phyloP scores from a whole-genome alignment of 1,284 basidiomycete genomes.

The Sanghuangporus sanghuang region DNA sequence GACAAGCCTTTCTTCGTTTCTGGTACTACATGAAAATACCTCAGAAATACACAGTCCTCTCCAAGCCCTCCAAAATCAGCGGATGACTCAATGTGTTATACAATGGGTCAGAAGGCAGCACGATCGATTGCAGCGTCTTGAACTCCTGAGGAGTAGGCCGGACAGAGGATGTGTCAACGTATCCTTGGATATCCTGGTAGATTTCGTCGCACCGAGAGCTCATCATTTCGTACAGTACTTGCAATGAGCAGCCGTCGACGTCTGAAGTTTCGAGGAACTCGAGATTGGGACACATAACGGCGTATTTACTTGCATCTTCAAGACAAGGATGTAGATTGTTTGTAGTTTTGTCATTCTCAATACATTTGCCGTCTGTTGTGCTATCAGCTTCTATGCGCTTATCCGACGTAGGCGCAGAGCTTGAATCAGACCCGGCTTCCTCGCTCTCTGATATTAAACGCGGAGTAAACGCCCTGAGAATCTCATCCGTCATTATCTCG shows the following conservation, averaged over 20 bases:
- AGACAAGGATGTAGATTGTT: background rate
- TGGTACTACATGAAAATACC: background rate
- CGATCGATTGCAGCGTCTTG: slow-evolving; percentile 4
- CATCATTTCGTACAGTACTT: background rate
- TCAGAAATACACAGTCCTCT: background rate
- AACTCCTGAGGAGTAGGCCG: background rate
- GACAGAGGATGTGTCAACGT: background rate
- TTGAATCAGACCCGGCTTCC: background rate
- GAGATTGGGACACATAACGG: slow-evolving; percentile 2
- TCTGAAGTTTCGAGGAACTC: background rate
- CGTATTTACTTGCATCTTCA: background rate
- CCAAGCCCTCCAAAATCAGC: background rate
- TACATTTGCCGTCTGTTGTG: background rate
- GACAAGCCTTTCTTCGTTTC: too few relatives aligned
- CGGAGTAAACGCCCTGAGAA: background rate
- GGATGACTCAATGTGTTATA: slow-evolving; percentile 3
- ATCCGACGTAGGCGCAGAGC: background rate
- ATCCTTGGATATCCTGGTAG: background rate
- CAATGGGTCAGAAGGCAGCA: background rate
- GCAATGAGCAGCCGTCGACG: background rate
- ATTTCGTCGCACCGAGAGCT: background rate
- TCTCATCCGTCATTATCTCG: background rate
- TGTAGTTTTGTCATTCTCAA: background rate
- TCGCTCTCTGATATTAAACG: background rate
- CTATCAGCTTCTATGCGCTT: background rate